Evolutionary conservation across 2,329 filamentous ascomycete genomes (phyloP).

Genomic region (Alternaria sp.): DNA sequence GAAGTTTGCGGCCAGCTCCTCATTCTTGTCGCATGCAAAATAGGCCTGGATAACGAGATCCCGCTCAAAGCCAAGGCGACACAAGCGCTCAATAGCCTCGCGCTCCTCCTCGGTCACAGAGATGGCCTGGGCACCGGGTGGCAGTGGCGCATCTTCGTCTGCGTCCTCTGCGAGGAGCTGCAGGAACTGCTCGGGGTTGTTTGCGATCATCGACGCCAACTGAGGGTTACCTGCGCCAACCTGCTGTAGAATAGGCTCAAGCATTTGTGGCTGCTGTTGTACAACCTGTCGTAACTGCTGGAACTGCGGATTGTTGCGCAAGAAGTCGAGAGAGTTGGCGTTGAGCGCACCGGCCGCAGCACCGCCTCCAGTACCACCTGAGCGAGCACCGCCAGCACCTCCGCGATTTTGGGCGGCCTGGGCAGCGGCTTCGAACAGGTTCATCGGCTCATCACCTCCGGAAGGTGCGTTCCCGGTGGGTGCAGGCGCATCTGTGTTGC

Average conservation of each 20-base stretch:
- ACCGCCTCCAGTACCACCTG: conserved; percentile 61
- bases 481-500: conserved; percentile 16
- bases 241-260: conserved; percentile 96
- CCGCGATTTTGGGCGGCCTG: conserved; percentile 69
- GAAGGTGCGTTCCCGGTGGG: conserved; percentile 56
- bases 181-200: conserved; percentile 93
- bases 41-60: conserved; percentile 97
- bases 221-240: conserved; percentile 95
- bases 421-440: conserved; percentile 92
- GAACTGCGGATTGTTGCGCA: conserved; percentile 96
- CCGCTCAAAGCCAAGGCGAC: conserved; percentile 89
- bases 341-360: conserved; percentile 61
- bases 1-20: conserved; percentile 97
- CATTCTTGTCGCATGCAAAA: conserved; percentile 99
- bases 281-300: conserved; percentile 97
- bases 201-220: conserved; percentile 88
- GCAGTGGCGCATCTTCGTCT: conserved; percentile 83
- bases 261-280: conserved; percentile 97
- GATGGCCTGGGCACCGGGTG: conserved; percentile 88
- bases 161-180: conserved; percentile 87
- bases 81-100: conserved; percentile 94
- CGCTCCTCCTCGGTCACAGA: conserved; percentile 95
- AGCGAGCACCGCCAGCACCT: conserved; percentile 52
- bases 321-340: conserved; percentile 86
- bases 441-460: conserved; percentile 74